Conservation (phyloP, 23 red algal species). For the Gracilaria caudata region DNA sequence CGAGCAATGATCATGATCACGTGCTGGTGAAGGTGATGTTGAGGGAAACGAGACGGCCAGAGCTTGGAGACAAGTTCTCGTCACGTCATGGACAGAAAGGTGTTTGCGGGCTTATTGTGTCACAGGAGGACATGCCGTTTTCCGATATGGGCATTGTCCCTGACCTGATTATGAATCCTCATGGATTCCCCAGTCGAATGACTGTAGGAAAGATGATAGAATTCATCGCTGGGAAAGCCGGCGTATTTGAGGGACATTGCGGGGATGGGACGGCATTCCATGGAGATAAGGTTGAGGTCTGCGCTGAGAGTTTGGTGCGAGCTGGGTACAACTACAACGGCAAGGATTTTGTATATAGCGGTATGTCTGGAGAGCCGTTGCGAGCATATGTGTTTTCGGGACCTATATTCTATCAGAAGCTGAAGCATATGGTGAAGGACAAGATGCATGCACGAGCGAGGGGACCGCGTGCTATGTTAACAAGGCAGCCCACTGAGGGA, state of each 20-base stretch:
- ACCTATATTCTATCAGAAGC: slow-evolving; percentile 96
- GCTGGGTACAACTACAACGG: slow-evolving; percentile 93
- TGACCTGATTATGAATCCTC: slow-evolving; percentile 98
- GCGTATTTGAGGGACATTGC: slow-evolving; percentile 82
- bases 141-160: slow-evolving; percentile 91
- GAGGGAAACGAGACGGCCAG: slow-evolving; percentile 84
- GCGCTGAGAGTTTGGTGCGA: slow-evolving; percentile 58
- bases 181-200: slow-evolving; percentile 98
- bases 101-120: slow-evolving; percentile 83
- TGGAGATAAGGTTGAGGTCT: slow-evolving; percentile 73
- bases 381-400: slow-evolving; percentile 90
- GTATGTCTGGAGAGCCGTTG: slow-evolving; percentile 91
- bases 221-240: slow-evolving; percentile 97
- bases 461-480: slow-evolving; percentile 78
- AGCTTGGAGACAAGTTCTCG: slow-evolving; percentile 98
- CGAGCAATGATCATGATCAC: slow-evolving; percentile 69
- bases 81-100: slow-evolving; percentile 99
- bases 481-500: slow-evolving; percentile 81
- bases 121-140: slow-evolving; percentile 93
- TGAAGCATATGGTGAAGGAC: slow-evolving; percentile 99
- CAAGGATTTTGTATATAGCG: slow-evolving; percentile 95
- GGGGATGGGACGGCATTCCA: slow-evolving; percentile 92
- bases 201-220: slow-evolving; percentile 99
- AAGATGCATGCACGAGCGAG: slow-evolving; percentile 88
- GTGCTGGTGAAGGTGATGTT: slow-evolving; percentile 91